Base-by-base conservation (phyloP, 2,329 filamentous ascomycete genomes). In the Exophiala phaeomuriformis region DNA sequence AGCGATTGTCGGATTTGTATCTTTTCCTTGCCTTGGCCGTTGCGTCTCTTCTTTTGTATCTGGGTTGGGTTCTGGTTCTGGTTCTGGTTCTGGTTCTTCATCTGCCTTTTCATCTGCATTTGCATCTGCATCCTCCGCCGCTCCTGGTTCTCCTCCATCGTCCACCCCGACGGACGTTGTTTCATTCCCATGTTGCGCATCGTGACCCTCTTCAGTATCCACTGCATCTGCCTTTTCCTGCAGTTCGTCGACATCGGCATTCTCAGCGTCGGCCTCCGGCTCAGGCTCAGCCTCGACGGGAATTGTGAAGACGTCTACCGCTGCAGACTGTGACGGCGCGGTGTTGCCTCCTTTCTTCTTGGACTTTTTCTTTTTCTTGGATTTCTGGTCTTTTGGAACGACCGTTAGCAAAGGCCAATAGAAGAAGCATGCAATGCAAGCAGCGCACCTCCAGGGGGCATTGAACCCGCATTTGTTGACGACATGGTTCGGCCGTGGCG, bases 291-390 rank as follows among this genome's bases (percentile, higher is more conserved):
- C 9, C 27, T 53, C 52, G 30, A 45, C 49, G 1, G 52, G 47
- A 1, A 52, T 50, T 5, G 59, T 43, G 32, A 53, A 37, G 31
- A 42, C 44, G 31, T 49, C 46, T n/a, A 40, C 45, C 4, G 49
- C 37, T 12, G 57, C n/a, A 44, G 40, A n/a, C 19, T 19, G 19
- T 19, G 19, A 19, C 19, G 19, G 19, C 32, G 49, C 54, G 12
- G 55, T 47, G 28, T 35, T 37, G 47, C 36, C 52, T 46, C 49
- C 49, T 42, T 62, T 62, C 52, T 60, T 62, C 44, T 62, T 62
- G 43, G 55, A 54, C 51, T 57, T 62, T 50, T 60, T 62, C 52
- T 62, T 62, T 40, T 59, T 60, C 39, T 62, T 62, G 31, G 60
- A 60, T 56, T 59, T 62, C 42, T 60, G 55, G 51, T 62, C 60